Percentiles rank a stretch among this genome's conserved stretches.
Evolutionary conservation across 202 grass and related monocot genomes (phyloP).

Genomic region (Tripidium arundinaceum): DNA sequence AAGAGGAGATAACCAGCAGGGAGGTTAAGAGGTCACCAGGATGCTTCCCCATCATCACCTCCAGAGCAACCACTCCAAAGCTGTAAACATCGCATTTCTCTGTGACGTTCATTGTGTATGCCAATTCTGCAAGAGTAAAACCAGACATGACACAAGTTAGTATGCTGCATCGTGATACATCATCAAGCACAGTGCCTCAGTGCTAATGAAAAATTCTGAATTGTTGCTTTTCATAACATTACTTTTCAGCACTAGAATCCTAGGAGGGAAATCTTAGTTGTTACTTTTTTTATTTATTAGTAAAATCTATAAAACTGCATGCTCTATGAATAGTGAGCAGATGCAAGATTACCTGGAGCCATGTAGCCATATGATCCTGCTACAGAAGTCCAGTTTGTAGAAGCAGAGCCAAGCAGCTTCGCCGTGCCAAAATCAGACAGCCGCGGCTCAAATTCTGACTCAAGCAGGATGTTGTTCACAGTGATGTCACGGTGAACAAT

Average conservation of each 20-base stretch:
- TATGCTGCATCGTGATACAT: neutral
- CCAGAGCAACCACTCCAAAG: conserved; percentile 66
- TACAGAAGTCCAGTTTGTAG: conserved; percentile 72
- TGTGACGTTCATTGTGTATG: conserved; percentile 78
- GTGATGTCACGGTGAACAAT: conserved; percentile 71
- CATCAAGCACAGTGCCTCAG: neutral
- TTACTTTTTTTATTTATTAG: neutral
- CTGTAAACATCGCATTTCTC: conserved; percentile 77
- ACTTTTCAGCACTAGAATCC: neutral
- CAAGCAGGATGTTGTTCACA: conserved; percentile 65
- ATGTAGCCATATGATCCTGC: conserved; percentile 89
- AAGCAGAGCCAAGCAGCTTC: conserved; percentile 50
- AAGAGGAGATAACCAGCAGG: conserved; percentile 38
- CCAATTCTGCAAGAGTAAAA: conserved; percentile 53
- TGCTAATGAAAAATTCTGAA: neutral
- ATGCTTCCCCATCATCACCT: conserved; percentile 83
- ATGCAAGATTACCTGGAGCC: conserved; percentile 52
- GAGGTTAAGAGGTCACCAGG: conserved; percentile 60
- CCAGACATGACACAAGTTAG: neutral
- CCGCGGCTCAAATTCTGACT: conserved; percentile 60
- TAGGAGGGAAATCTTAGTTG: neutral
- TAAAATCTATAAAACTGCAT: neutral
- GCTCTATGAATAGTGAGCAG: neutral
- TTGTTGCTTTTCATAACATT: neutral
- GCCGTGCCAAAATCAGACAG: conserved; percentile 82